phyloP scores from a whole-genome alignment of 805 yeast genomes.

The Candida loeiensis region DNA sequence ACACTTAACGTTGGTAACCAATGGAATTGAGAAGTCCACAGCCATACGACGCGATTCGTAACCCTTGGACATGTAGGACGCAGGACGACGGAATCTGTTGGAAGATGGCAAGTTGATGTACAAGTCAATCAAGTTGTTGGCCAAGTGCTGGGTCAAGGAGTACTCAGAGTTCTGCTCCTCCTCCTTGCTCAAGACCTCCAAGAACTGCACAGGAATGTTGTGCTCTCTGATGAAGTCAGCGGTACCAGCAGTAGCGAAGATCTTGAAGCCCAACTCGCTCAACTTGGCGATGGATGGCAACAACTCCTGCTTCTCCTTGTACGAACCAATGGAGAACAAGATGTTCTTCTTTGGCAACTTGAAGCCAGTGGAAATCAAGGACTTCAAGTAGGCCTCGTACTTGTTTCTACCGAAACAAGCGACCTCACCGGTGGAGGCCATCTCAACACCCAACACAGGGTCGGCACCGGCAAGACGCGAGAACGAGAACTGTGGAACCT shows the following conservation, averaged over 20 bases:
- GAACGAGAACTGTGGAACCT: slow-evolving; percentile 97
- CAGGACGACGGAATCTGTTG: slow-evolving; percentile 97
- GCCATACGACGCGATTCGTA: slow-evolving; percentile 99
- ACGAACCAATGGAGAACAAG: slow-evolving; percentile 91
- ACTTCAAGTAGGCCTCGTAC: slow-evolving; percentile 95
- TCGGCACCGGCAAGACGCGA: slow-evolving; percentile 97
- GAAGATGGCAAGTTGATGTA: slow-evolving; percentile 96
- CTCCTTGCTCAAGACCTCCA: slow-evolving; percentile 76
- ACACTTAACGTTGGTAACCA: slow-evolving; percentile 95
- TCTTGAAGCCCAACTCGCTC: slow-evolving; percentile 77
- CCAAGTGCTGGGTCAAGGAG: slow-evolving; percentile 93
- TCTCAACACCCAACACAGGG: slow-evolving; percentile 96
- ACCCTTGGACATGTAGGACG: slow-evolving; percentile 95
- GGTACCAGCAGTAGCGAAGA: slow-evolving; percentile 98
- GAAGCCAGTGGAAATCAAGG: slow-evolving; percentile 93
- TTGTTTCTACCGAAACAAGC: slow-evolving; percentile 95
- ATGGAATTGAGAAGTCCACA: slow-evolving; percentile 95
- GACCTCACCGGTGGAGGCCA: slow-evolving; percentile 99
- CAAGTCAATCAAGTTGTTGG: slow-evolving; percentile 92
- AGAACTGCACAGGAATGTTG: slow-evolving; percentile 87
- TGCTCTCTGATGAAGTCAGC: slow-evolving; percentile 97
- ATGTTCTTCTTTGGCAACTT: slow-evolving; percentile 92
- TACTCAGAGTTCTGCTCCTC: slow-evolving; percentile 86
- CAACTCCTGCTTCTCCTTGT: slow-evolving; percentile 90
- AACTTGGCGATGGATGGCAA: slow-evolving; percentile 82